phyloP scores from a whole-genome alignment of 139 green algal genomes.

The Picochlorum sp. region DNA sequence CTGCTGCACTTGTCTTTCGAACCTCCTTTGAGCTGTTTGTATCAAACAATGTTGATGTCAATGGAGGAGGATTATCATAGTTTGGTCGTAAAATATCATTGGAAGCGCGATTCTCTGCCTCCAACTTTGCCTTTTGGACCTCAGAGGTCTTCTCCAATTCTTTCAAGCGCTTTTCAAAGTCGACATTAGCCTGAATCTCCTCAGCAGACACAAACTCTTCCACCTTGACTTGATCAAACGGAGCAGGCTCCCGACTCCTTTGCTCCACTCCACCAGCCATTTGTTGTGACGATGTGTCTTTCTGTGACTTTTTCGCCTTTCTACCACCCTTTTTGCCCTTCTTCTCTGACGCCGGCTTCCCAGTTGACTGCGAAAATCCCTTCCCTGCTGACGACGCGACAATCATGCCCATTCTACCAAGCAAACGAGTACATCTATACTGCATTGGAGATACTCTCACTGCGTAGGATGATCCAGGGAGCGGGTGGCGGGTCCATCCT shows the following conservation, averaged over 20 bases:
- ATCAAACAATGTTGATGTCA: slow-evolving; percentile 15
- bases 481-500: no score
- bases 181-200: slow-evolving; percentile 15
- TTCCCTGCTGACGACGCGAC: no score
- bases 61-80: slow-evolving; percentile 26
- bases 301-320: no score
- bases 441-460: no score
- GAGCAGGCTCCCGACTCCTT: not conserved
- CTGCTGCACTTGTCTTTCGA: slow-evolving; percentile 3
- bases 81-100: slow-evolving; percentile 7
- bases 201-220: not conserved
- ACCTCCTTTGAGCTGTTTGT: not conserved
- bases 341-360: no score
- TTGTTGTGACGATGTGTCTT: no score
- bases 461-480: no score
- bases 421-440: no score
- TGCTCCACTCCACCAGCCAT: no score
- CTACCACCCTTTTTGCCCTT: no score
- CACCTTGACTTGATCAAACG: not conserved
- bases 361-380: no score
- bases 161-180: slow-evolving; percentile 29
- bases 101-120: not conserved
- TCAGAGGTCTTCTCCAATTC: slow-evolving; percentile 8
- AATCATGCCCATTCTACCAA: no score
- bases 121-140: slow-evolving; percentile 9